Evolutionary conservation across 2,329 filamentous ascomycete genomes (phyloP).

Genomic region (Xylariaceae sp.): DNA sequence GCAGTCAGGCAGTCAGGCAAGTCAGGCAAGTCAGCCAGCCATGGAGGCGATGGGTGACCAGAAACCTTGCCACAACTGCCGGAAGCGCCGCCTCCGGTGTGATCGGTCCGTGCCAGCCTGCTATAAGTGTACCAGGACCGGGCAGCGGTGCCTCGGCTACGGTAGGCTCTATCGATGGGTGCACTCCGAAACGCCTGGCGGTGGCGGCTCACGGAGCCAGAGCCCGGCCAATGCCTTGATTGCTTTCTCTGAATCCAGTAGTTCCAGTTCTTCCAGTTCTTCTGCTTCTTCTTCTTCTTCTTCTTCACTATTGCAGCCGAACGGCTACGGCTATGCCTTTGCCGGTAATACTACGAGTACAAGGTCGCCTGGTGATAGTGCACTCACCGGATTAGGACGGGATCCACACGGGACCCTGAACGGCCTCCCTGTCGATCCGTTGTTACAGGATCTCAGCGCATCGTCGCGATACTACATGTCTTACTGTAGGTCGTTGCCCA

Average conservation of each 20-base stretch:
- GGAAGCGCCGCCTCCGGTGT: constrained; percentile 55
- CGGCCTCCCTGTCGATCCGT: constrained; percentile 45
- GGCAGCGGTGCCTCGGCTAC: constrained; percentile 57
- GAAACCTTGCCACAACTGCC: constrained; percentile 57
- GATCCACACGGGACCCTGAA: constrained; percentile 7
- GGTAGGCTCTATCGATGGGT: constrained; percentile 58
- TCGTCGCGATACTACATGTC: constrained; percentile 44
- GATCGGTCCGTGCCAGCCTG: constrained; percentile 56
- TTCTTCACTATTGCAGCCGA: constrained; percentile 9
- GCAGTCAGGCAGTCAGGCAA: constrained; percentile 1
- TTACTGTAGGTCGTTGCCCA: constrained; percentile 41
- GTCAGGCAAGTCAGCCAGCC: not conserved
- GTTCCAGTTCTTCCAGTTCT: not conserved
- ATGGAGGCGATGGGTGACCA: constrained; percentile 22
- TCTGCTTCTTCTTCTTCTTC: too few relatives aligned
- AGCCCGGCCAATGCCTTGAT: constrained; percentile 13
- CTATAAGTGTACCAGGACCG: constrained; percentile 52
- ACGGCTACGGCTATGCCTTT: not conserved
- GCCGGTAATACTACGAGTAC: too few relatives aligned
- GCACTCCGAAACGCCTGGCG: constrained; percentile 45
- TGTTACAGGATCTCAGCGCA: constrained; percentile 49
- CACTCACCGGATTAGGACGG: not conserved
- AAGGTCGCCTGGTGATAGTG: not conserved
- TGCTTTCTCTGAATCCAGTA: constrained; percentile 1
- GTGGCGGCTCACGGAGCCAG: constrained; percentile 41